Evolutionary conservation across 108 stramenopile genomes (phyloP).

Genomic region (Nitzschia sp.): DNA sequence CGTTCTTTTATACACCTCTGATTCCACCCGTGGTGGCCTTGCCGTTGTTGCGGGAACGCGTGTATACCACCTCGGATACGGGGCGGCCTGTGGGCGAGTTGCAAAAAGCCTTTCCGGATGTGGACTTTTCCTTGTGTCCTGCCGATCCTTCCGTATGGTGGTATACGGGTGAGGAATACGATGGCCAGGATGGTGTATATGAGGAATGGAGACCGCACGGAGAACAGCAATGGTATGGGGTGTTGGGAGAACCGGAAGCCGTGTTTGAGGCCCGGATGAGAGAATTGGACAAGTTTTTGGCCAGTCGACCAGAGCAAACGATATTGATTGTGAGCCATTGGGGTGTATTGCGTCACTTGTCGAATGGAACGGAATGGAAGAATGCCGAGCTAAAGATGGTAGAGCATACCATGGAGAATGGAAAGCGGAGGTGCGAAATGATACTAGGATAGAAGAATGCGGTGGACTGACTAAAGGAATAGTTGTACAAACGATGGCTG

Average conservation of each 20-base stretch:
- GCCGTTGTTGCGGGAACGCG: constrained; percentile 39
- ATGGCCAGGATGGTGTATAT: background rate
- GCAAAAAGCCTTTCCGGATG: constrained; percentile 17
- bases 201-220: constrained; percentile 44
- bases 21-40: constrained; percentile 20
- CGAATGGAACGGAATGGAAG: constrained; percentile 16
- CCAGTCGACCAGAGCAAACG: constrained; percentile 27
- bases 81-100: constrained; percentile 20
- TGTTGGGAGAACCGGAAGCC: constrained; percentile 42
- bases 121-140: constrained; percentile 23
- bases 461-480: too few species aligned
- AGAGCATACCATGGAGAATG: constrained; percentile 8
- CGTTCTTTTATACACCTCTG: background rate
- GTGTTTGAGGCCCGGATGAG: constrained; percentile 39
- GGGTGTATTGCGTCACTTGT: constrained; percentile 38
- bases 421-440: background rate
- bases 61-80: constrained; percentile 39
- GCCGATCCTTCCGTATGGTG: constrained; percentile 16
- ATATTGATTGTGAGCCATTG: constrained; percentile 47
- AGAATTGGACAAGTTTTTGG: constrained; percentile 35
- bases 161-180: constrained; percentile 17
- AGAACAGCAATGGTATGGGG: constrained; percentile 40
- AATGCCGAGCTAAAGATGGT: constrained; percentile 23
- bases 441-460: too few species aligned
- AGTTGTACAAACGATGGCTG: too few species aligned